These are phyloP conservation scores for Bruguiera gymnorhiza DNA, from an alignment of 345 rosid genomes.

Conservation along the genomic window DNA sequence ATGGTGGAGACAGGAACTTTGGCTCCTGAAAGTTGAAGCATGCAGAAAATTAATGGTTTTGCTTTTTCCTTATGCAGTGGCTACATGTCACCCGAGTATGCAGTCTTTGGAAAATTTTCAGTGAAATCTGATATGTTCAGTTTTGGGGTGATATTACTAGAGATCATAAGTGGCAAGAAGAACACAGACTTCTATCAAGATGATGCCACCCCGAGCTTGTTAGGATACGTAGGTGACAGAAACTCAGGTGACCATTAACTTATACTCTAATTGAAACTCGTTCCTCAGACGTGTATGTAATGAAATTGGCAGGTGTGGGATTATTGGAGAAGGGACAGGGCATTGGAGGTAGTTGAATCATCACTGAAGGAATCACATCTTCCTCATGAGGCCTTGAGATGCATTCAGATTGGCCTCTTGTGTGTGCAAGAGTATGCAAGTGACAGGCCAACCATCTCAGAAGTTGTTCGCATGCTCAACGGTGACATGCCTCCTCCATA, in stretches of 20 bases:
- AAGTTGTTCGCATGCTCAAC: constrained; percentile 11
- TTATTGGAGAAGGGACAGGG: constrained; percentile 27
- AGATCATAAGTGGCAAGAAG: constrained; percentile 54
- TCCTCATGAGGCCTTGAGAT: constrained; percentile 32
- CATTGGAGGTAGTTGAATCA: constrained; percentile 32
- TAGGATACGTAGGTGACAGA: constrained; percentile 50
- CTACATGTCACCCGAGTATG: constrained; percentile 84
- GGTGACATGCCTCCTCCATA: not conserved
- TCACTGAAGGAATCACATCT: constrained; percentile 21
- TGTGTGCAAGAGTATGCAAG: constrained; percentile 54
- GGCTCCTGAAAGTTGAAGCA: no score
- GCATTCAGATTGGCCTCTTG: constrained; percentile 56
- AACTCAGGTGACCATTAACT: no score
- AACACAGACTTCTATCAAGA: constrained; percentile 30
- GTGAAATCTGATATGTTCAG: constrained; percentile 70
- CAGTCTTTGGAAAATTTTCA: constrained; percentile 61
- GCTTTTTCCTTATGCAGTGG: constrained; percentile 35
- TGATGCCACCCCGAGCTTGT: constrained; percentile 31
- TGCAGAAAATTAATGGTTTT: not conserved
- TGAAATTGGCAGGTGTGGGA: constrained; percentile 50
- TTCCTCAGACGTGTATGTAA: not conserved
- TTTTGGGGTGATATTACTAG: constrained; percentile 59
- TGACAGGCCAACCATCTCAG: constrained; percentile 47
- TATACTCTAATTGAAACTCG: not conserved
- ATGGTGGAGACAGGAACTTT: no score